Base-by-base conservation (phyloP, 306 rosid species). In the Astragalus glycyphyllos region DNA sequence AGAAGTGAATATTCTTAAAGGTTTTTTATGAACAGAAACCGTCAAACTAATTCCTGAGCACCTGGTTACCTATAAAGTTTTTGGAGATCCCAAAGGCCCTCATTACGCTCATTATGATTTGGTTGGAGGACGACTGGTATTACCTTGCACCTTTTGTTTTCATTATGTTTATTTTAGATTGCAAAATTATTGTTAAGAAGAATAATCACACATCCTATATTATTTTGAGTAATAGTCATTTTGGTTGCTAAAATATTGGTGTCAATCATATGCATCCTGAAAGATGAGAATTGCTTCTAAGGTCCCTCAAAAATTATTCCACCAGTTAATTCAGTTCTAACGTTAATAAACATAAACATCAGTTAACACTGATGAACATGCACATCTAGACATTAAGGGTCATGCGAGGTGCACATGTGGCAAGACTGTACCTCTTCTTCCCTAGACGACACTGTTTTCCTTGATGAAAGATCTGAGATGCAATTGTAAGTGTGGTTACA, bases 41-140 rank as follows among this genome's bases (percentile, higher is more conserved):
- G 84, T 74, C 46, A 95, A 89, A 80, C 66, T 91, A 69, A 85
- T 95, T 66, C 97, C 99, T 6, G 69, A 80, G 81, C 89, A 95
- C 81, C 83, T 95, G 68, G 96, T 83, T 65, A 84, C 91, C 20
- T 87, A 87, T 74, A 85, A 87, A 83, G 55, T 88, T 58, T 82
- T 89, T 74, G 99, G 99, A 80, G 80, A 89, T 55, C 83, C 96
- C 0, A 82, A 50, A 35, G 99, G 96, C 70, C 90, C 99, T 76
- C 99, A 91, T 83, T 95, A 95, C 71, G 99, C 96, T 72, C 99
- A 95, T 80, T 95, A 95, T 77, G 99, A 95, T 86, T 86, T 95
- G 84, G 97, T 95, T 71, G 99, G 99, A 77, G 99, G 99, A 79
- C 84, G 92, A 71, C 54, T 80, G 97, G 99, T 95, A 83, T 64